phyloP scores from a whole-genome alignment of 352 stramenopile genomes.

The Elongisporangium senticosum region DNA sequence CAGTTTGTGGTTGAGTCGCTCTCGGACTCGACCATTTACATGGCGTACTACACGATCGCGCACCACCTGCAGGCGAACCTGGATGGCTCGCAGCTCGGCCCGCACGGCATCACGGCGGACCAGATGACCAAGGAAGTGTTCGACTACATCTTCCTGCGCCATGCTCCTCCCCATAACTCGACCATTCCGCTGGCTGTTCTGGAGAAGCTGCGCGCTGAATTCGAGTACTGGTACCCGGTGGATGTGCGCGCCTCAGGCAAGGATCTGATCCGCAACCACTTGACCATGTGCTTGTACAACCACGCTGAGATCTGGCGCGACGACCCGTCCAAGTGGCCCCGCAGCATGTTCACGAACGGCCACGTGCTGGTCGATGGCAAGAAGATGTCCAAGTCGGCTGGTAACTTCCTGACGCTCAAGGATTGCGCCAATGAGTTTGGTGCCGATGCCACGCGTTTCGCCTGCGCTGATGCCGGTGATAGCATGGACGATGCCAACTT shows the following conservation, averaged over 20 bases:
- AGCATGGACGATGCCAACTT: constrained; percentile 99
- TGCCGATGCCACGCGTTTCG: constrained; percentile 96
- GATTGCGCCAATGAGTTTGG: constrained; percentile 95
- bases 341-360: constrained; percentile 98
- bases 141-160: constrained; percentile 98
- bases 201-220: constrained; percentile 94
- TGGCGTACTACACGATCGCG: constrained; percentile 99
- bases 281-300: constrained; percentile 99
- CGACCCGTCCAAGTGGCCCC: constrained; percentile 95
- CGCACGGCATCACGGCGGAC: constrained; percentile 77
- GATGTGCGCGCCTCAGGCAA: constrained; percentile 97
- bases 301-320: constrained; percentile 99
- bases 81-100: constrained; percentile 89
- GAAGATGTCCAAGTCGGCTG: constrained; percentile 99
- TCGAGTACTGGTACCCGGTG: constrained; percentile 99
- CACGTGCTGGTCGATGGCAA: constrained; percentile 96
- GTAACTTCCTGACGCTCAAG: constrained; percentile 99
- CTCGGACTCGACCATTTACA: constrained; percentile 99
- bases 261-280: constrained; percentile 98
- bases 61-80: constrained; percentile 97
- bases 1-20: constrained; percentile 99
- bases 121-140: constrained; percentile 96
- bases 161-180: constrained; percentile 77
- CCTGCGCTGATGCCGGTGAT: constrained; percentile 97
- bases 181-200: constrained; percentile 88